Base-by-base conservation (phyloP, 331 rosid species). In the Prunus yedoensis region DNA sequence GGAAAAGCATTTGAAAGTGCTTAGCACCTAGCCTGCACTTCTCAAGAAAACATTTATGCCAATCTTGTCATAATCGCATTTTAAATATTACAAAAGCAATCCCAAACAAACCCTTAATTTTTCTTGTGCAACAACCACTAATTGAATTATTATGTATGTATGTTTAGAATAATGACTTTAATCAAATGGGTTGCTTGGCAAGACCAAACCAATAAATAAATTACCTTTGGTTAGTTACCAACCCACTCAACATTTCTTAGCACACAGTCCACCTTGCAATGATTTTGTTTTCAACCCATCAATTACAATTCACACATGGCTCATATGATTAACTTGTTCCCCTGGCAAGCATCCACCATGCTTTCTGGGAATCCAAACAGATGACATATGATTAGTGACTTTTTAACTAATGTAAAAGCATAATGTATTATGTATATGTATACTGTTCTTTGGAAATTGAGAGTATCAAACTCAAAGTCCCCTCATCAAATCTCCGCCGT, bases 261-360 rank as follows among this genome's bases (percentile, higher is more conserved):
- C 32, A 45, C 59, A 3, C 14, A 68, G 83, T 79, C 88, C 73
- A 76, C 68, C 45, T 64, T 52, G 76, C 71, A 83, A 87, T 83
- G 78, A 87, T 82, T 16, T 64, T 88, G 84, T 85, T 87, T 52
- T 80, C 88, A 27, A 27, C 87, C 74, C 86, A 81, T 69, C 38
- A 49, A 38, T 38, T 38, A 27, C 60, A 69, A 49, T 5, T 38
- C 1, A 27, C 60, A 69, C 1, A 59, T 14, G 57, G 4, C 69
- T 76, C 86, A 76, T 75, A 82, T 80, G 81, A 84, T 86, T 80
- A 85, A 73, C 76, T 84, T 84, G 89, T 79, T 85, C 85, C 88
- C 76, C 82, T 68, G 76, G 17, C 8, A 16, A 69, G 73, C 87
- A 77, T 79, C 84, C 69, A 82, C 84, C 82, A 59, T 75, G 80